Conservation (phyloP, 208 protist species). For the Leptomonas seymouri region DNA sequence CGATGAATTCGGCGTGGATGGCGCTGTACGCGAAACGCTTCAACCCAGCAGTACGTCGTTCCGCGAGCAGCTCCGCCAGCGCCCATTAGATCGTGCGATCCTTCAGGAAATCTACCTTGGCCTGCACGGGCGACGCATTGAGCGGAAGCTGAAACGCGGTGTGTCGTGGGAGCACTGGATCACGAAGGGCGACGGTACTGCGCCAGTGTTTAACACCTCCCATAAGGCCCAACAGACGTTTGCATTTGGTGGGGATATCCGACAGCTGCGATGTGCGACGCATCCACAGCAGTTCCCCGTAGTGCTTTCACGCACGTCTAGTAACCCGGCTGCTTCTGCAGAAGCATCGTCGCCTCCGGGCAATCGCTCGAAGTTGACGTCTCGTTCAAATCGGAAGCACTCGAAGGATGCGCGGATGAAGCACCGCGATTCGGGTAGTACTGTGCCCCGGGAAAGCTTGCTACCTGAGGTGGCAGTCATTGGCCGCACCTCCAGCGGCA, state of each 20-base stretch:
- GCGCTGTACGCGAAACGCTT: slow-evolving; percentile 77
- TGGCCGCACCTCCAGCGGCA: slow-evolving; percentile 83
- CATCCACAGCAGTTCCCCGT: slow-evolving; percentile 76
- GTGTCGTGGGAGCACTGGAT: slow-evolving; percentile 93
- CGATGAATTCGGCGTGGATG: slow-evolving; percentile 73
- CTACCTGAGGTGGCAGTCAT: slow-evolving; percentile 89
- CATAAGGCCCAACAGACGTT: slow-evolving; percentile 87
- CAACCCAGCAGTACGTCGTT: slow-evolving; percentile 66
- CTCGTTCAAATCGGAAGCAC: neutral
- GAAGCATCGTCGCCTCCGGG: neutral
- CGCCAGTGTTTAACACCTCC: slow-evolving; percentile 82
- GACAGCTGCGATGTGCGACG: slow-evolving; percentile 47
- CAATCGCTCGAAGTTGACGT: too few species aligned
- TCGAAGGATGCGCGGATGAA: neutral
- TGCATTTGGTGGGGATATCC: slow-evolving; percentile 78
- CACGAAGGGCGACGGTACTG: slow-evolving; percentile 89
- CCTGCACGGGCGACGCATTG: slow-evolving; percentile 81
- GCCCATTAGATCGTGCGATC: slow-evolving; percentile 83
- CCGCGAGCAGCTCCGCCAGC: slow-evolving; percentile 65
- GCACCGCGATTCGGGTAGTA: neutral
- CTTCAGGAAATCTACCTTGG: slow-evolving; percentile 91
- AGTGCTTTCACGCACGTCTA: slow-evolving; percentile 12
- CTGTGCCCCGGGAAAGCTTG: slow-evolving; percentile 25
- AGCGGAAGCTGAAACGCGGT: slow-evolving; percentile 82
- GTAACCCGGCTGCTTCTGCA: neutral